Evolutionary conservation across 306 rosid genomes (phyloP).

Genomic region (Pyrus bretschneideri): DNA sequence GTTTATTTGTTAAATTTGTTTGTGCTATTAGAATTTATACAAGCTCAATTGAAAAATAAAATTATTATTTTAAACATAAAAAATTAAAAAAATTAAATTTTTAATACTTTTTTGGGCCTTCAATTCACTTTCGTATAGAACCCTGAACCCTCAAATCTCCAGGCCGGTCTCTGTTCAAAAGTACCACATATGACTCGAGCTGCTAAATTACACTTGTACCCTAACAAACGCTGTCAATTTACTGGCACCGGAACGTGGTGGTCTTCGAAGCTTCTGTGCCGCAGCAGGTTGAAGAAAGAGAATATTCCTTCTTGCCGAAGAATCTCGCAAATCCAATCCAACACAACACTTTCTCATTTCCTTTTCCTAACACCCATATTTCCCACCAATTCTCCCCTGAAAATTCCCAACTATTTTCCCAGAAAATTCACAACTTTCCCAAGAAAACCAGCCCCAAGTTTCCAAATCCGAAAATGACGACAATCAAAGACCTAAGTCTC

Average conservation of each 20-base stretch:
- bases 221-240: not conserved
- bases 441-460: not conserved
- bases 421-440: constrained; percentile 1
- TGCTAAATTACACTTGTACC: not conserved
- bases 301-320: not conserved
- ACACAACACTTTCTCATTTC: not conserved
- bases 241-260: not conserved
- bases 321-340: not conserved
- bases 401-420: not conserved
- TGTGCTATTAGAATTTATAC: too few species aligned
- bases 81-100: too few species aligned
- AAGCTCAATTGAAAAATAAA: too few species aligned
- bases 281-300: not conserved
- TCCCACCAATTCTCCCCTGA: not conserved
- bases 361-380: not conserved
- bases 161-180: too few species aligned
- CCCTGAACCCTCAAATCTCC: too few species aligned
- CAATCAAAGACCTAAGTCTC: constrained; percentile 9
- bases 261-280: not conserved
- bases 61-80: too few species aligned
- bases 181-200: not conserved
- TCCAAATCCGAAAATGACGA: constrained; percentile 25
- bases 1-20: too few species aligned
- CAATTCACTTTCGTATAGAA: too few species aligned
- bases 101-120: too few species aligned